A percentile compares a stretch with the other conserved stretches of the same genome.
These are phyloP conservation scores for Diaporthe sp. DNA, from an alignment of 2,329 filamentous ascomycete species.

Conservation along the genomic window DNA sequence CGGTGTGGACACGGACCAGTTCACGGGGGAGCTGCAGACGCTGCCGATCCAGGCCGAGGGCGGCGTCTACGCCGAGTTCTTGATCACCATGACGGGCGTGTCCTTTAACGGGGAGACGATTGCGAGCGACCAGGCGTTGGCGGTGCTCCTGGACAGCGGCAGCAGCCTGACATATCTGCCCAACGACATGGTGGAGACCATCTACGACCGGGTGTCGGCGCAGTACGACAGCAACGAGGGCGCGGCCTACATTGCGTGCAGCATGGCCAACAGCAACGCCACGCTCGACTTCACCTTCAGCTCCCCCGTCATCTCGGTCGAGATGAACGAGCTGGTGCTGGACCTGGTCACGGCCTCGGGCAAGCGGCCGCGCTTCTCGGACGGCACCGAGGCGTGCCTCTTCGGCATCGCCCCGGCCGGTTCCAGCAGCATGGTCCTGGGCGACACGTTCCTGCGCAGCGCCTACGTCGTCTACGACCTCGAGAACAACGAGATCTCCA, in stretches of 20 bases:
- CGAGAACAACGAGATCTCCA: conserved; percentile 77
- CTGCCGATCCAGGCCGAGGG: conserved; percentile 73
- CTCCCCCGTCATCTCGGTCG: conserved; percentile 66
- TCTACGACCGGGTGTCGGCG: conserved; percentile 72
- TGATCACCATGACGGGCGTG: conserved; percentile 77
- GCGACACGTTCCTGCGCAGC: conserved; percentile 81
- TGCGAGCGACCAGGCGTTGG: conserved; percentile 65
- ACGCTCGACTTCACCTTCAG: conserved; percentile 70
- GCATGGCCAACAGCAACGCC: conserved; percentile 57
- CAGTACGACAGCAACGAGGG: conserved; percentile 67
- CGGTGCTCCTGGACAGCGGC: conserved; percentile 80
- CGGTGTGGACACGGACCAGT: conserved; percentile 78
- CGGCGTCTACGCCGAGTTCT: conserved; percentile 72
- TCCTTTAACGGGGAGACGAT: conserved; percentile 59
- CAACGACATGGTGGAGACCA: conserved; percentile 63
- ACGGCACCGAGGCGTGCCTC: conserved; percentile 71
- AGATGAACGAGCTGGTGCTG: conserved; percentile 72
- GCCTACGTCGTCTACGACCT: conserved; percentile 84
- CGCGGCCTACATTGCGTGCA: conserved; percentile 74
- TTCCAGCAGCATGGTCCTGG: conserved; percentile 71
- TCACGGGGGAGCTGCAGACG: conserved; percentile 72
- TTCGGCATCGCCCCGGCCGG: conserved; percentile 77
- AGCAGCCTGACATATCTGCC: conserved; percentile 78
- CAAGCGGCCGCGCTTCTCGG: conserved; percentile 62
- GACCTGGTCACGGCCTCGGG: conserved; percentile 63